These are phyloP conservation scores for Cephalotrichum gorgonifer DNA, from an alignment of 2,329 filamentous ascomycete genomes.

Conservation along the genomic window DNA sequence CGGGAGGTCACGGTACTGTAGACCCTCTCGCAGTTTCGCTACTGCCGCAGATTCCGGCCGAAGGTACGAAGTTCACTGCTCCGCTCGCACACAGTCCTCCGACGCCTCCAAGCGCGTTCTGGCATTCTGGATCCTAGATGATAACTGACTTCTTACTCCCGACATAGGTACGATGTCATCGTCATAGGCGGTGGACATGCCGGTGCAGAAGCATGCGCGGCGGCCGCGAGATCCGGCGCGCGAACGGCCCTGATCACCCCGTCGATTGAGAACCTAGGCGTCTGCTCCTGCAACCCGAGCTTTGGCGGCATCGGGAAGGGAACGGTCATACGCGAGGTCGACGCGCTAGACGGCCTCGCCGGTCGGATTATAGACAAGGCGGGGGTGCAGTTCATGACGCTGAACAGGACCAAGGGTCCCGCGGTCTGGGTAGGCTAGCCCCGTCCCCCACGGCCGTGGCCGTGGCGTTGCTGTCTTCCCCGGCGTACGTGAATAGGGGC, in stretches of 20 bases:
- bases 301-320: conserved; percentile 99
- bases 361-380: conserved; percentile 87
- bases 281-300: conserved; percentile 93
- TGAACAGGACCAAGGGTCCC: conserved; percentile 84
- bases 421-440: conserved; percentile 64
- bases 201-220: conserved; percentile 85
- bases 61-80: neutral
- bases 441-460: neutral
- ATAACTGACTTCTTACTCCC: neutral
- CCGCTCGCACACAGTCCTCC: neutral
- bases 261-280: conserved; percentile 76
- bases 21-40: neutral
- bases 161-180: conserved; percentile 58
- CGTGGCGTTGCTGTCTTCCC: neutral
- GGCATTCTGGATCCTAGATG: no score
- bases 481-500: neutral
- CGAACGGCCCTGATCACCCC: conserved; percentile 86
- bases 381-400: conserved; percentile 81
- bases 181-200: conserved; percentile 95
- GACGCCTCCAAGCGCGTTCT: neutral
- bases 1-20: neutral
- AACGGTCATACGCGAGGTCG: conserved; percentile 88
- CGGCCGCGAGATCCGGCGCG: conserved; percentile 79
- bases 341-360: conserved; percentile 84
- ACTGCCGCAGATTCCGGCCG: neutral